Base-by-base conservation (phyloP, 805 yeast genomes). In the Monosporozyma solicola region DNA sequence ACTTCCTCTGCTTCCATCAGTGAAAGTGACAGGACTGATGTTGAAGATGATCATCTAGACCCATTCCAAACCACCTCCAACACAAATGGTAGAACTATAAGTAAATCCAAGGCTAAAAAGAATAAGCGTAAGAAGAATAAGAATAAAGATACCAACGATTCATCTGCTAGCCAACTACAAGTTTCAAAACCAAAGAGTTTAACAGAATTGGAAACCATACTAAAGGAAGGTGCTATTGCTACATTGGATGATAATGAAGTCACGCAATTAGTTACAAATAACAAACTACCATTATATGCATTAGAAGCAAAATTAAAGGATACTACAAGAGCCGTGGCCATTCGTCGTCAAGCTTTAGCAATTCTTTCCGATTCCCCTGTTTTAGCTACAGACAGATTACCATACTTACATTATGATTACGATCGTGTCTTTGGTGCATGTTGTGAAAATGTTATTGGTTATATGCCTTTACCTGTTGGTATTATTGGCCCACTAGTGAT, bases 401-500 rank as follows among this genome's bases (percentile, higher is more conserved):
- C 99, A 20, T 90, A 82, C 70, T 73, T 76, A 57, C 73, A 82
- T 65, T 94, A 92, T 66, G 97, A 94, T 67, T 94, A 90, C 68
- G 95, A 90, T 67, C 84, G 98, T 60, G 99, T 94, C 8, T 85
- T 91, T 65, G 99, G 99, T 58, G 98, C 99, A 9, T 94, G 99
- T 74, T 94, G 99, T 76, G 99, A 94, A 70, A 94, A 94, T 65
- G 99, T 94, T 54, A 86, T 94, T 70, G 99, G 99, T 31, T 94
- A 77, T 67, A 82, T 92, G 84, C 99, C 99, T 27, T 69, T 94
- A 47, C 99, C 99, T 5, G 89, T 94, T 53, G 99, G 99, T 70
- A 84, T 94, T 66, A 98, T 97, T 27, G 99, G 99, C 53, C 99
- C 99, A 10, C 72, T 94, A 68, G 76, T 88, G 51, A 88, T 94